Conservation (phyloP, 2,329 filamentous ascomycete species). For the Chaetomium olivaceum region DNA sequence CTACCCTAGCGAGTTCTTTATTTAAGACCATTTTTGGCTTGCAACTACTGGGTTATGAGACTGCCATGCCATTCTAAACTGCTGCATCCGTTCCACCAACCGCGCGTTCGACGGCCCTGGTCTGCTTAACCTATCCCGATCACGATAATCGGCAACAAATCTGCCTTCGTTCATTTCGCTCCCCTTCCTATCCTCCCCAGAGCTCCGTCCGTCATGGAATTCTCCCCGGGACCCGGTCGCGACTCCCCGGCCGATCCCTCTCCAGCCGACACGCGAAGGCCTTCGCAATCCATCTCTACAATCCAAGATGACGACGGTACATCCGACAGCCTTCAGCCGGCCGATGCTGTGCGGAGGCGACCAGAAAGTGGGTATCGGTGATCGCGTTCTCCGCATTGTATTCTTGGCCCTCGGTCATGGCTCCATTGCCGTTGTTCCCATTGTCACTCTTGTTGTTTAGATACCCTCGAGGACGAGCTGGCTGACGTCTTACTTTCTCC, state of each 20-base stretch:
- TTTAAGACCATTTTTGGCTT: background rate
- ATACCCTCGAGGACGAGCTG: background rate
- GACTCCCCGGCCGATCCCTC: conserved; percentile 44
- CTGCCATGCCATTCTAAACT: conserved; percentile 20
- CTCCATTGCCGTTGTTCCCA: background rate
- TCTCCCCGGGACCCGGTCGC: conserved; percentile 41
- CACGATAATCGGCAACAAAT: background rate
- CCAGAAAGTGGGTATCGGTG: conserved; percentile 55
- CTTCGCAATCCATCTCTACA: conserved; percentile 40
- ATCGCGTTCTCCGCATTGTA: conserved; percentile 8
- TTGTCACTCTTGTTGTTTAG: conserved; percentile 10
- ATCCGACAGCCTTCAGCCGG: conserved; percentile 59
- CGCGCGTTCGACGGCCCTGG: background rate
- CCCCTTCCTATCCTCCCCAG: background rate
- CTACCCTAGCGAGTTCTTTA: background rate
- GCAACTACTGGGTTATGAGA: background rate
- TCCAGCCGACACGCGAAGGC: conserved; percentile 53
- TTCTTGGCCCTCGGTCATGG: background rate
- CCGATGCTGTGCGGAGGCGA: conserved; percentile 60
- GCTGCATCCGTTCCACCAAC: background rate
- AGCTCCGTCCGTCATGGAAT: conserved; percentile 45
- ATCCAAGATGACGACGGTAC: conserved; percentile 46
- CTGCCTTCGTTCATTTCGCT: background rate
- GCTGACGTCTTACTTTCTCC: conserved; percentile 14
- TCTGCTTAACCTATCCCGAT: background rate